Conservation (phyloP, 176 grass and related monocot genomes). For the Triticum timopheevii region DNA sequence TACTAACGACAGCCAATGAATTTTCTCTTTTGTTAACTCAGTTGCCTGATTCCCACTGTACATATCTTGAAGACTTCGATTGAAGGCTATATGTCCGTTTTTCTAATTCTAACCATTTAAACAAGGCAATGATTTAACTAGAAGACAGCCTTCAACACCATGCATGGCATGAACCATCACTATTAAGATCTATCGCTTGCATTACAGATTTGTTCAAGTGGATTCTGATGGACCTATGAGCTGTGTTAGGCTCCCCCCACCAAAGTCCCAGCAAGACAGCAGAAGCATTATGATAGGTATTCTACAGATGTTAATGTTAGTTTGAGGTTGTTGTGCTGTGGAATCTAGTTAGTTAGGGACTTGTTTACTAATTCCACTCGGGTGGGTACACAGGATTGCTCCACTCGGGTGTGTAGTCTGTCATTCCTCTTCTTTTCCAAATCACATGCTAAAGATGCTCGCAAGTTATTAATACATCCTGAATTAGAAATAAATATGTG, state of each 20-base stretch:
- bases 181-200: not conserved
- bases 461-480: not conserved
- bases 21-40: not conserved
- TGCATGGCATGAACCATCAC: not conserved
- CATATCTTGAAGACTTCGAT: not conserved
- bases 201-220: not conserved
- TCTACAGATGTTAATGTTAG: not conserved
- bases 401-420: not conserved
- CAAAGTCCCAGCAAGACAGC: no score
- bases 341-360: not conserved
- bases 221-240: not conserved
- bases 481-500: not conserved
- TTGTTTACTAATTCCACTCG: not conserved
- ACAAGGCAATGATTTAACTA: not conserved
- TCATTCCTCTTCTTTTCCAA: not conserved
- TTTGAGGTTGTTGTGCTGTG: not conserved
- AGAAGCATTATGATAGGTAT: not conserved
- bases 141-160: not conserved
- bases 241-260: not conserved
- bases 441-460: not conserved
- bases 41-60: not conserved
- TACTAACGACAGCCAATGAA: not conserved
- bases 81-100: not conserved
- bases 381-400: not conserved
- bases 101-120: not conserved